A percentile compares a stretch with the other conserved stretches of the same genome.
These are phyloP conservation scores for Erysiphe pulchra DNA, from an alignment of 2,329 filamentous ascomycete species.

Conservation along the genomic window DNA sequence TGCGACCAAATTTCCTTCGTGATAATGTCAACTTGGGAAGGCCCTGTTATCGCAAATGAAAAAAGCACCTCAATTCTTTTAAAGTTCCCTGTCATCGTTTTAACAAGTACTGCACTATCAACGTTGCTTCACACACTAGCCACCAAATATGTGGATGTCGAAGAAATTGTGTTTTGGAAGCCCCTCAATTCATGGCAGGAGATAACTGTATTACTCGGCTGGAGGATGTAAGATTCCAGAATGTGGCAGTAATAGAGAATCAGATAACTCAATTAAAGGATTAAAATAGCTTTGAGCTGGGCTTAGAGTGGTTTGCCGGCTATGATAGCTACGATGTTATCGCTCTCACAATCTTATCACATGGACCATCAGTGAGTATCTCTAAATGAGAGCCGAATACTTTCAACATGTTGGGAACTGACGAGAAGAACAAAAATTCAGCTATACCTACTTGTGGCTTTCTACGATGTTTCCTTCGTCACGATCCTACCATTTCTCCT, in stretches of 20 bases:
- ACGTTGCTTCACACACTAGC: slow-evolving; percentile 36
- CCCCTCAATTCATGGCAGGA: slow-evolving; percentile 35
- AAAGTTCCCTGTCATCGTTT: slow-evolving; percentile 17
- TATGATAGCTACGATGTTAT: slow-evolving; percentile 51
- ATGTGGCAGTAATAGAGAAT: not conserved
- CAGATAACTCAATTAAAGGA: too few relatives aligned
- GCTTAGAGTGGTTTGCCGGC: slow-evolving; percentile 43
- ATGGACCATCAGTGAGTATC: slow-evolving; percentile 42
- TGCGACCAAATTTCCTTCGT: too few relatives aligned
- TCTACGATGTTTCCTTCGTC: slow-evolving; percentile 42
- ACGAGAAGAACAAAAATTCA: slow-evolving; percentile 10
- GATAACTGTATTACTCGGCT: slow-evolving; percentile 25
- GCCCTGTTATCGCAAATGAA: too few relatives aligned
- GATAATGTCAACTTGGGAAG: too few relatives aligned
- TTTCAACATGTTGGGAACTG: too few relatives aligned
- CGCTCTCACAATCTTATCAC: slow-evolving; percentile 40
- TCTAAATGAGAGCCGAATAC: too few relatives aligned
- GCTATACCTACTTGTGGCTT: slow-evolving; percentile 51
- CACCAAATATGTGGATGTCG: slow-evolving; percentile 24
- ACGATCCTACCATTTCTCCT: slow-evolving; percentile 34
- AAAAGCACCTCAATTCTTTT: too few relatives aligned
- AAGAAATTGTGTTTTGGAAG: slow-evolving; percentile 42
- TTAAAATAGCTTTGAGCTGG: slow-evolving; percentile 32
- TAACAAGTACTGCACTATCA: slow-evolving; percentile 34
- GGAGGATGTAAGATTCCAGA: slow-evolving; percentile 24